A percentile compares a stretch with the other conserved stretches of the same genome.
Conservation (phyloP, 2,329 filamentous ascomycete species). For the Penicillium sp. region DNA sequence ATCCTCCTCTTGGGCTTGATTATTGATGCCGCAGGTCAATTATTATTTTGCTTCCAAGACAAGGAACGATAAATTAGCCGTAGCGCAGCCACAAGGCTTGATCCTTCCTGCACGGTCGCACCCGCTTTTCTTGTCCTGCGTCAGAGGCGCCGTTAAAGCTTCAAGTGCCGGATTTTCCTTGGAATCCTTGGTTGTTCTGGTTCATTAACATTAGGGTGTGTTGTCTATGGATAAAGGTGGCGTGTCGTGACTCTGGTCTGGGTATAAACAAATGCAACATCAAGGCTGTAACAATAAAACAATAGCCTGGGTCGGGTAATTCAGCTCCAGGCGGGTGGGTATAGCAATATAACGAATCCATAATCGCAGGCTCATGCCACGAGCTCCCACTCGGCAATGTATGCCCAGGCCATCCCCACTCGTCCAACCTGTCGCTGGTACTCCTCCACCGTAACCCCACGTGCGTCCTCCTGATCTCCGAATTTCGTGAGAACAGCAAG, state of each 20-base stretch:
- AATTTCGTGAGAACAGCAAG: slow-evolving; percentile 66
- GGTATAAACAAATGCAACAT: slow-evolving; percentile 8
- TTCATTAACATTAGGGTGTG: slow-evolving; percentile 1
- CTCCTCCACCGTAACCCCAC: slow-evolving; percentile 57
- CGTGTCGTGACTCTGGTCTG: not conserved
- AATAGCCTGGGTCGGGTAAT: not conserved
- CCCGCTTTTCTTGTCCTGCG: slow-evolving; percentile 3
- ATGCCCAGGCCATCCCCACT: slow-evolving; percentile 55
- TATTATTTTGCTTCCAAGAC: not conserved
- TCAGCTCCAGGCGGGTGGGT: not conserved
- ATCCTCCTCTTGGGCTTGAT: not conserved
- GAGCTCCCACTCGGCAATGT: slow-evolving; percentile 61
- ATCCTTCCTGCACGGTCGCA: not conserved
- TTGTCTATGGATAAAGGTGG: not conserved
- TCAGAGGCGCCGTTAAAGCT: slow-evolving; percentile 1
- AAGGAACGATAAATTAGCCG: not conserved
- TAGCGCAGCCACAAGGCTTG: slow-evolving; percentile 7
- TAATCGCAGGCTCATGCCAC: slow-evolving; percentile 30
- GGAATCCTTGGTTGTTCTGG: not conserved
- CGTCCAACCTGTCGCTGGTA: slow-evolving; percentile 55
- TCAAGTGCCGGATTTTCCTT: not conserved
- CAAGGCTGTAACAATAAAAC: not conserved
- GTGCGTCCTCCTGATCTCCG: slow-evolving; percentile 54
- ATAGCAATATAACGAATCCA: not conserved
- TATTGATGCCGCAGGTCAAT: not conserved